Evolutionary conservation across 495 filamentous ascomycete genomes (phyloP), one percentile per base, ranked within the genome.

Genomic region (Rhypophila decipiens): DNA sequence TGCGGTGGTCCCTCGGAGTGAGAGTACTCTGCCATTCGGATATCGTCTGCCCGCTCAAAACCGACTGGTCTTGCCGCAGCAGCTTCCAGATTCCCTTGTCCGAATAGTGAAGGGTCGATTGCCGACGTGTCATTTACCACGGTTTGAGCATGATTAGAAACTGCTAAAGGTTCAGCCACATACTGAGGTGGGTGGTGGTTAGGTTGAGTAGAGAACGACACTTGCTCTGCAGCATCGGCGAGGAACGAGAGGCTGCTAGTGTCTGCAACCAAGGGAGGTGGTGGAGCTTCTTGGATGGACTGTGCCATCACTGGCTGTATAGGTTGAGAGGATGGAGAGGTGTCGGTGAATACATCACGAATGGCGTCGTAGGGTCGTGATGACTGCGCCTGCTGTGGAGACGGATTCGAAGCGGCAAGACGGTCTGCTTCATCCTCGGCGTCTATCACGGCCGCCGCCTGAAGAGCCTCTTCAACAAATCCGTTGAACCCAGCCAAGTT

Each of bases 291-390:
- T 15, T 48, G 53, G 5, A 33, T 33, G 13, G 29, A 13, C 29
- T 33, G 10, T 37, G 35, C 8, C 35, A 5, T 11, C 2, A 42
- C 17, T 15, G 47, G 19, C 23, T 42, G 44, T 13, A 33, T 44
- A 12, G 44, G 52, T 20, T 49, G 35, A 22, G 36, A 55, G 5
- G 53, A 49, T 13, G 5, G 56, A 39, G 12, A 59, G 40, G 7
- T 59, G 38, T 58, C 64, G 11, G 63, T 66, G 46, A 74, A 71
- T 0, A 72, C 66, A 39, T 75, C 70, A 40, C 72, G 58, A 22
- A 75, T 69, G 13, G 71, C 70, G 46, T 75, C 72, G 52, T 72
- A 75, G 15, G 70, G 69, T 17, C 66, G 61, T 4, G 71, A 67
- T 13, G 53, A 39, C 35, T 57, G 52, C 29, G 52, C 8, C 18